A percentile compares a stretch with the other conserved stretches of the same genome.
These are phyloP conservation scores for Backusella mclennaniae DNA, from an alignment of 192 early-diverging fungal genomes.

Conservation along the genomic window DNA sequence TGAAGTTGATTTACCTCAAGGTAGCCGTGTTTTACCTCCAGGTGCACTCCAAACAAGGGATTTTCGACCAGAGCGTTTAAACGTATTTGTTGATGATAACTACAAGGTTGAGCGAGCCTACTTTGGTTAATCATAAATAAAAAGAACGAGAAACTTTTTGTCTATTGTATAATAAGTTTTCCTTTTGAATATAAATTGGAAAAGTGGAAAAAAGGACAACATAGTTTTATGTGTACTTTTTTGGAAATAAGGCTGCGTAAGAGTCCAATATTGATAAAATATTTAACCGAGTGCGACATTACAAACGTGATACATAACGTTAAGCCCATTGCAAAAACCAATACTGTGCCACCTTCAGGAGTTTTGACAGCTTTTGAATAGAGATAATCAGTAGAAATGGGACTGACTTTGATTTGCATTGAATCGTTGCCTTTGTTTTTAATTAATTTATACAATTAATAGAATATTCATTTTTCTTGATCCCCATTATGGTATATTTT, in stretches of 20 bases:
- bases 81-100: conserved; percentile 27
- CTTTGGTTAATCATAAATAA: not conserved
- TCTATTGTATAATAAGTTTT: not conserved
- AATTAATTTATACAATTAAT: too few species aligned
- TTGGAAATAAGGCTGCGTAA: not conserved
- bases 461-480: too few species aligned
- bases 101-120: not conserved
- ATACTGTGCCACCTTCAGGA: not conserved
- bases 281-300: not conserved
- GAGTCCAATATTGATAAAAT: not conserved
- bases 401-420: not conserved
- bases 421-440: not conserved
- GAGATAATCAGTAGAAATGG: not conserved
- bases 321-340: not conserved
- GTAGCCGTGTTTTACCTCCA: conserved; percentile 39
- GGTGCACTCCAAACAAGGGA: conserved; percentile 45
- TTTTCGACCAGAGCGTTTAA: conserved; percentile 41
- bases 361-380: not conserved
- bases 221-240: not conserved
- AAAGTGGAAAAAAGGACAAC: not conserved
- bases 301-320: not conserved
- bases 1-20: conserved; percentile 32
- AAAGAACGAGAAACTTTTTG: not conserved
- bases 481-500: too few species aligned
- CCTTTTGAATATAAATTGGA: not conserved